phyloP scores from a whole-genome alignment of 768 basidiomycete species.

The Termitomyces bulborhizus region DNA sequence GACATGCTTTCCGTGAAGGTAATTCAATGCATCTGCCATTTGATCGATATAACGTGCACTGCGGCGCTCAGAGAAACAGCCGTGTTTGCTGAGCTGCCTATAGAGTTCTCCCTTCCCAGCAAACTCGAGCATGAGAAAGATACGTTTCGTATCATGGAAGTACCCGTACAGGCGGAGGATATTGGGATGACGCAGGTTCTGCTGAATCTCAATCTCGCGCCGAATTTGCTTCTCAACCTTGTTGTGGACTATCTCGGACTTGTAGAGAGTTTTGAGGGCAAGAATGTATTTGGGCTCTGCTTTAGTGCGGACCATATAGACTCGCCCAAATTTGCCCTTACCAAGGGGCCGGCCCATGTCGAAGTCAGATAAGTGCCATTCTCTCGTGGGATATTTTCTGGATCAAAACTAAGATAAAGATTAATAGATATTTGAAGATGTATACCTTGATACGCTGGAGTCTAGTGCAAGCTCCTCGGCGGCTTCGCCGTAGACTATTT shows the following conservation, averaged over 20 bases:
- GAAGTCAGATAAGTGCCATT: constrained; percentile 82
- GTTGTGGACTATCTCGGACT: constrained; percentile 88
- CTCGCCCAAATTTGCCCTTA: constrained; percentile 98
- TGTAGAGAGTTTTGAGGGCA: constrained; percentile 95
- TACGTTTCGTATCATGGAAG: constrained; percentile 97
- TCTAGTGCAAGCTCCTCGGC: constrained; percentile 81
- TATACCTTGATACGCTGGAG: constrained; percentile 64
- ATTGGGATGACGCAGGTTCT: constrained; percentile 92
- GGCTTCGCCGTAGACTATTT: constrained; percentile 68
- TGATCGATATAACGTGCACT: constrained; percentile 91
- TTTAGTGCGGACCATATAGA: constrained; percentile 97
- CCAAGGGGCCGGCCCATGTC: constrained; percentile 95
- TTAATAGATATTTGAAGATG: neutral
- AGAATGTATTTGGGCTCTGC: constrained; percentile 84
- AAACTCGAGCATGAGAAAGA: constrained; percentile 98
- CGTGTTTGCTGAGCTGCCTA: constrained; percentile 85
- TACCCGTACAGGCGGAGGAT: constrained; percentile 93
- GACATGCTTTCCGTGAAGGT: constrained; percentile 93
- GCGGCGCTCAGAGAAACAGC: constrained; percentile 83
- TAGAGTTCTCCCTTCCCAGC: constrained; percentile 96
- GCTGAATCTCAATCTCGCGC: constrained; percentile 97
- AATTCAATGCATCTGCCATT: constrained; percentile 93
- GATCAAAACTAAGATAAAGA: neutral
- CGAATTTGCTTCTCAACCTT: constrained; percentile 96
- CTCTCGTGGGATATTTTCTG: constrained; percentile 68